Evolutionary conservation across 2,329 filamentous ascomycete genomes (phyloP).

Genomic region (Fusarium pseudoanthophilum): DNA sequence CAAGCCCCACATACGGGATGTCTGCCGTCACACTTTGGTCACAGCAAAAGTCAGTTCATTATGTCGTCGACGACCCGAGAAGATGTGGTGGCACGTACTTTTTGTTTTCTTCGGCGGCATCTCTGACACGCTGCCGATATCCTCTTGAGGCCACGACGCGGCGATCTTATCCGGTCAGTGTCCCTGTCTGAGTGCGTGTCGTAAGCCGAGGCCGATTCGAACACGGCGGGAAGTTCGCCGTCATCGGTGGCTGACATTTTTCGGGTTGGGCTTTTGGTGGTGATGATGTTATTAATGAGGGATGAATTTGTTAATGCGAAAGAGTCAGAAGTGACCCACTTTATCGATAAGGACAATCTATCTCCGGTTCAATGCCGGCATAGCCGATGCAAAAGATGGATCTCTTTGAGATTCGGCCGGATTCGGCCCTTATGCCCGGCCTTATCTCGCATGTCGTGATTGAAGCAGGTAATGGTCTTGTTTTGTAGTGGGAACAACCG

Average conservation of each 20-base stretch:
- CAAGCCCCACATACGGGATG: slow-evolving; percentile 38
- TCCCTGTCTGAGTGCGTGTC: slow-evolving; percentile 23
- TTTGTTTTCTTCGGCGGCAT: slow-evolving; percentile 40
- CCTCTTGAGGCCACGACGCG: slow-evolving; percentile 34
- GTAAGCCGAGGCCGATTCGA: slow-evolving; percentile 13
- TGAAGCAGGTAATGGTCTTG: background rate
- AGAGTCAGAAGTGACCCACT: slow-evolving; percentile 6
- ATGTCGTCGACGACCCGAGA: background rate
- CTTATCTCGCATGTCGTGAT: background rate
- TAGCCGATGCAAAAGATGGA: slow-evolving; percentile 7
- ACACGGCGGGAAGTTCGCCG: slow-evolving; percentile 22
- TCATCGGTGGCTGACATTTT: slow-evolving; percentile 22
- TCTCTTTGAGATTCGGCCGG: background rate
- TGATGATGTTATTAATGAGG: background rate
- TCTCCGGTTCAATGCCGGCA: slow-evolving; percentile 24
- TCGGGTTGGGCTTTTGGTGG: background rate
- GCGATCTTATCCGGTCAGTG: slow-evolving; percentile 8
- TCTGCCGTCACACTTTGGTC: slow-evolving; percentile 33
- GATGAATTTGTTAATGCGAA: slow-evolving; percentile 5
- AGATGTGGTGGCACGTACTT: slow-evolving; percentile 12
- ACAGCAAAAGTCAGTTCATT: background rate
- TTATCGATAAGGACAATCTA: slow-evolving; percentile 11
- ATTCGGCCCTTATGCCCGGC: slow-evolving; percentile 2
- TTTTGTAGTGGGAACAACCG: background rate
- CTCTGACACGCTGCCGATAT: slow-evolving; percentile 37